phyloP scores from a whole-genome alignment of 345 rosid species.

The Camelina sativa region DNA sequence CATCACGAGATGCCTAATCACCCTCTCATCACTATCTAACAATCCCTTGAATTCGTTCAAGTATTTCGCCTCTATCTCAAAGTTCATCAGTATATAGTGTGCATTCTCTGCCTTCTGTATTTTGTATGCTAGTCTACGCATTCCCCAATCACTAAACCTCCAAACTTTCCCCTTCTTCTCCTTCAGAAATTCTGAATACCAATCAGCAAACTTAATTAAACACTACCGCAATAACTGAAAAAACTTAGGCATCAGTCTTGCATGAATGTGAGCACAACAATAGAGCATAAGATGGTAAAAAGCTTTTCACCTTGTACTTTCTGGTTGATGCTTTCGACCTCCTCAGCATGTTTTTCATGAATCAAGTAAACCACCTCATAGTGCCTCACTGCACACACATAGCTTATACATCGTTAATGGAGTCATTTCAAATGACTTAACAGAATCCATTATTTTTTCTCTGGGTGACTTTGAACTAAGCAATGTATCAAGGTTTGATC shows the following conservation, averaged over 20 bases:
- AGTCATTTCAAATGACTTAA: slow-evolving; percentile 1
- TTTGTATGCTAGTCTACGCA: slow-evolving; percentile 85
- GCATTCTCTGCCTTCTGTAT: slow-evolving; percentile 84
- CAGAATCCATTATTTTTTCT: slow-evolving; percentile 20
- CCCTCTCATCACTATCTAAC: slow-evolving; percentile 84
- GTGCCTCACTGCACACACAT: slow-evolving; percentile 71
- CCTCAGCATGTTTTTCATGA: slow-evolving; percentile 87
- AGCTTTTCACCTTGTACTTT: slow-evolving; percentile 78
- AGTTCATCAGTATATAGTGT: slow-evolving; percentile 90
- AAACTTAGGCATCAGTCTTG: background rate
- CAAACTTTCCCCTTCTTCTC: slow-evolving; percentile 86
- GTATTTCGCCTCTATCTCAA: slow-evolving; percentile 84
- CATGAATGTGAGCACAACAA: slow-evolving; percentile 1
- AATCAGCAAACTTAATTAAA: slow-evolving; percentile 15
- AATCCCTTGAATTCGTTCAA: slow-evolving; percentile 77
- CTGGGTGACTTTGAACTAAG: background rate
- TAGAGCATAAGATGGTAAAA: background rate
- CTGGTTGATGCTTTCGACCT: slow-evolving; percentile 69
- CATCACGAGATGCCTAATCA: slow-evolving; percentile 88
- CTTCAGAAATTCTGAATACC: slow-evolving; percentile 62
- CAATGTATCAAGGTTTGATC: background rate
- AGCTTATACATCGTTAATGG: slow-evolving; percentile 4
- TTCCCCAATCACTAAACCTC: slow-evolving; percentile 94
- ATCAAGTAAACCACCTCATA: slow-evolving; percentile 92
- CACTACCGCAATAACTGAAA: slow-evolving; percentile 5